A percentile compares a stretch with the other conserved stretches of the same genome.
Evolutionary conservation across 306 rosid genomes (phyloP).

Genomic region (Vigna nakashimae): DNA sequence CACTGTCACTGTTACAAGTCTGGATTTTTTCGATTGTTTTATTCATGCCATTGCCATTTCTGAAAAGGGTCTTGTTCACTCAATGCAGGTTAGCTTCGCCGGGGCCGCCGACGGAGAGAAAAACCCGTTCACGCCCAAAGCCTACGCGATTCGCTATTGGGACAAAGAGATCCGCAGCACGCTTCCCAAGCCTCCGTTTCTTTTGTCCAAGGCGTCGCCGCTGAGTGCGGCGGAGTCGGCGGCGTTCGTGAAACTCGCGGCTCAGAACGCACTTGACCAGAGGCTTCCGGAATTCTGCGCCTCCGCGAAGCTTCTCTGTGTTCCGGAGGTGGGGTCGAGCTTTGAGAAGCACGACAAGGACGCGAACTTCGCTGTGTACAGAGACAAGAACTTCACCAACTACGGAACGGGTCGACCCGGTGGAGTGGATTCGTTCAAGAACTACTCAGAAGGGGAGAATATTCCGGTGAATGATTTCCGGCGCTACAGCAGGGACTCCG

Average conservation of each 20-base stretch:
- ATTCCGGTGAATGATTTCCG: conserved; percentile 82
- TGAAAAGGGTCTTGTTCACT: conserved; percentile 37
- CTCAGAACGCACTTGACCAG: conserved; percentile 57
- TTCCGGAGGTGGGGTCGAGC: conserved; percentile 62
- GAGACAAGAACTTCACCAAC: conserved; percentile 73
- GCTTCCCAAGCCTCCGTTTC: conserved; percentile 59
- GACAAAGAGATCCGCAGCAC: conserved; percentile 83
- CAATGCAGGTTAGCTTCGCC: conserved; percentile 73
- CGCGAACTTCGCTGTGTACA: conserved; percentile 59
- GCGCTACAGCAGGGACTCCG: conserved; percentile 80
- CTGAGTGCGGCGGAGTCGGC: conserved; percentile 68
- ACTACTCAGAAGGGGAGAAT: conserved; percentile 66
- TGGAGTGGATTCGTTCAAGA: conserved; percentile 75
- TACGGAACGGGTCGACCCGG: conserved; percentile 82
- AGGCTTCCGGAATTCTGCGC: conserved; percentile 81
- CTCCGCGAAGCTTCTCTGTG: conserved; percentile 81
- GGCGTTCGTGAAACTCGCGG: conserved; percentile 66
- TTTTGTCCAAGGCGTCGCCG: conserved; percentile 83
- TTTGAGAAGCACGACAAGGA: conserved; percentile 74
- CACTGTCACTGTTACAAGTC: not conserved
- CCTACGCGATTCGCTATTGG: conserved; percentile 81
- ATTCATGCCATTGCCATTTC: not conserved
- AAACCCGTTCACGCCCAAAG: conserved; percentile 83
- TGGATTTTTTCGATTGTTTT: conserved; percentile 18
- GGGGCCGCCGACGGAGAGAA: conserved; percentile 44